Evolutionary conservation across 2,329 filamentous ascomycete species (phyloP).

Genomic region (Pyricularia pennisetigena): DNA sequence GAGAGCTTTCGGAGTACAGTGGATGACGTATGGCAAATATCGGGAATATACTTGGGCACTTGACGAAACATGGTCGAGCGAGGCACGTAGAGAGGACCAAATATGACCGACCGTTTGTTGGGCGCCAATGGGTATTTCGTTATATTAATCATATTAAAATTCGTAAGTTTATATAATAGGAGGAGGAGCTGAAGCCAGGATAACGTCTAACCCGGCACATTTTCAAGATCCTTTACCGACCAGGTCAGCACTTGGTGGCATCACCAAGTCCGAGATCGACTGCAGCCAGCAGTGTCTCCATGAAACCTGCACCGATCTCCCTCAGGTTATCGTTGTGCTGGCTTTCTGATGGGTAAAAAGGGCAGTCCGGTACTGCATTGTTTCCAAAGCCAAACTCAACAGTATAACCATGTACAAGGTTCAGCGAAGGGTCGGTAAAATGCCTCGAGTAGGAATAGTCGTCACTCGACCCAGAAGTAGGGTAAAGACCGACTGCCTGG

Average conservation of each 20-base stretch:
- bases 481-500: slow-evolving; percentile 31
- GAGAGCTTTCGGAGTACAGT: not conserved
- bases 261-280: slow-evolving; percentile 1
- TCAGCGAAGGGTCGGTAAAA: slow-evolving; percentile 23
- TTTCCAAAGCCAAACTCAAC: slow-evolving; percentile 37
- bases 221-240: not conserved
- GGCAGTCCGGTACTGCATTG: slow-evolving; percentile 17
- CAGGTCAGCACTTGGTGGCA: not conserved
- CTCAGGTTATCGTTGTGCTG: slow-evolving; percentile 33
- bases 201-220: not conserved
- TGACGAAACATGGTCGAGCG: not conserved
- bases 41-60: not conserved
- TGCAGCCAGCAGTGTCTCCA: slow-evolving; percentile 27
- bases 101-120: not conserved
- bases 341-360: slow-evolving; percentile 34
- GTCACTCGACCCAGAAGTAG: slow-evolving; percentile 30
- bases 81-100: not conserved
- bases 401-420: slow-evolving; percentile 30
- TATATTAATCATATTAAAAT: not conserved
- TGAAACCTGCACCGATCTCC: slow-evolving; percentile 35
- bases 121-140: not conserved
- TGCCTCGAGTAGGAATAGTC: slow-evolving; percentile 36
- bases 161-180: not conserved
- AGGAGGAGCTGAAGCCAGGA: not conserved
- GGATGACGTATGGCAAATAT: too few relatives aligned